Conservation (phyloP, 2,329 filamentous ascomycete genomes). For the Cercospora sesami region DNA sequence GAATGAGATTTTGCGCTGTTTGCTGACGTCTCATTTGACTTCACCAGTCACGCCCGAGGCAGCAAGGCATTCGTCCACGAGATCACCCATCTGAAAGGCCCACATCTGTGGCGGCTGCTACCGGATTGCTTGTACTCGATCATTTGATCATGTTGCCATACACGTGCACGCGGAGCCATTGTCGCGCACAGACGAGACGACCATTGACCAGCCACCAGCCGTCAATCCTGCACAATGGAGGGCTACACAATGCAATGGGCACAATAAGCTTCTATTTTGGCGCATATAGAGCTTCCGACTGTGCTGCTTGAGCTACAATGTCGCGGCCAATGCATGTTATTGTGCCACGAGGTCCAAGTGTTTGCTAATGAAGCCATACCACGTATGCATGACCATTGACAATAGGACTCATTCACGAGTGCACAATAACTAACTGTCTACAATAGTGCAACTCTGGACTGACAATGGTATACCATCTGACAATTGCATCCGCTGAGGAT, state of each 20-base stretch:
- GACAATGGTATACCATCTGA: slow-evolving; percentile 19
- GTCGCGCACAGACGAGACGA: neutral
- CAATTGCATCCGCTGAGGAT: slow-evolving; percentile 7
- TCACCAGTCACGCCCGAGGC: neutral
- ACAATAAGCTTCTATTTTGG: neutral
- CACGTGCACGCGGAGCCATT: neutral
- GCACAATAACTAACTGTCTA: slow-evolving; percentile 4
- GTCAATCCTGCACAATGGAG: neutral
- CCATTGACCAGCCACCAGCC: neutral
- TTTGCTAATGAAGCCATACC: slow-evolving; percentile 1
- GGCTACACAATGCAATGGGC: neutral
- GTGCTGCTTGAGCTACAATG: neutral
- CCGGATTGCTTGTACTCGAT: neutral
- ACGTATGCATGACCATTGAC: slow-evolving; percentile 13
- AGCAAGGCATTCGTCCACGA: neutral
- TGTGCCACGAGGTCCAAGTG: neutral
- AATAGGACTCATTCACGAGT: slow-evolving; percentile 19
- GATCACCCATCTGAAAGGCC: neutral
- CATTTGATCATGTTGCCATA: neutral
- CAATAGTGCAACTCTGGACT: slow-evolving; percentile 1
- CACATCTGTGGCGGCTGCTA: neutral
- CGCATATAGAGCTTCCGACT: neutral
- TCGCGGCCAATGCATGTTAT: neutral
- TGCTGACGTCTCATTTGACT: neutral
- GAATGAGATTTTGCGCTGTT: neutral